Evolutionary conservation across 345 rosid genomes (phyloP), one percentile per base, ranked within the genome.

Genomic region (Boechera divaricarpa): DNA sequence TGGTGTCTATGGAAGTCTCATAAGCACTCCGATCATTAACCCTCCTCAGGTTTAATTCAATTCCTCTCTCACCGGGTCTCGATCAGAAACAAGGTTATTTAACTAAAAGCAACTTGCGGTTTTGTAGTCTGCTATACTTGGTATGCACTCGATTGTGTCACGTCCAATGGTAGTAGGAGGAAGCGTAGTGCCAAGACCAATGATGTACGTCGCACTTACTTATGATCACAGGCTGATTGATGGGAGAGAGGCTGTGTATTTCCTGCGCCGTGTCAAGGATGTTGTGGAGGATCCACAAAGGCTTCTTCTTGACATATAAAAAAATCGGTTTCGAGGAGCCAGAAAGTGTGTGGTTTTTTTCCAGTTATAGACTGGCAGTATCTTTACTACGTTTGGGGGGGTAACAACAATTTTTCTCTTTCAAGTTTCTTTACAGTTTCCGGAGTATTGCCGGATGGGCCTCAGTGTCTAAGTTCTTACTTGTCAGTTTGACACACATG

Each of bases 1-100:
- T 63, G 80, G 80, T 31, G 98, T 93, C 52, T 91, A 93, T 55
- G 98, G 98, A 69, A 93, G 98, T 74, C 97, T 91, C 18, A 44
- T 91, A 76, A 94, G 98, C 71, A 94, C 97, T 62, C 98, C 98
- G 13, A 94, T 94, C 75, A 94, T 94, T 81, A 93, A 93, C 78
- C 98, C 98, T 48, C 97, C 98, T 48, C 98, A 93, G 98, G 98
- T 93, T 35, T 7, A 63, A 36, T 13, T 67, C 48, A 52, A 1
- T 12, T 24, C 11, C 26, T 13, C 35, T 67, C 72, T 52, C 60
- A 67, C 71, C 5, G 45, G 18, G 32, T 67, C 58, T 32, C 10
- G 1, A 6, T 66, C 59, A 51, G 47, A 12, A 49, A 49, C 58
- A 49, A 33, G 44, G 18, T 66, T 33, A 5, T 32, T 49, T n/a